Base-by-base conservation (phyloP, 768 basidiomycete genomes). In the Sarcodon aspratus region DNA sequence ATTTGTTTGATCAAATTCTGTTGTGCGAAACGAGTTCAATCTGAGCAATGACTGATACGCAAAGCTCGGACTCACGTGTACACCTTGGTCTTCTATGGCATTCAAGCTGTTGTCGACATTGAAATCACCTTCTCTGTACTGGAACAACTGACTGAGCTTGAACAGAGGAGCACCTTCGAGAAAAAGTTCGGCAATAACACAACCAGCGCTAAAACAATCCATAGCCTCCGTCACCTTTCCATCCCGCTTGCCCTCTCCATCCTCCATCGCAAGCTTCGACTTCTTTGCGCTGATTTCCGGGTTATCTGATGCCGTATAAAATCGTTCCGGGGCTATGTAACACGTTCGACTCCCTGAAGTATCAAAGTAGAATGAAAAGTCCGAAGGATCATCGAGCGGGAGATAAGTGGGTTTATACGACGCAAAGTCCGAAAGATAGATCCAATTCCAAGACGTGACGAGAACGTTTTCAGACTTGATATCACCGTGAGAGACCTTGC, bases 321-420 rank as follows among this genome's bases (percentile, higher is more conserved):
- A 99, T 9, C 96, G 73, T 57, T 99, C 96, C 0, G 96, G 96
- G 0, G 96, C 96, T 50, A 99, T 71, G 59, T 98, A 98, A 63
- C 96, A 99, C 1, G 90, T 94, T 9, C 95, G 76, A 7, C 92
- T 74, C 1, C 91, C 90, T 10, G 90, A 92, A 4, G 91, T 92
- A 65, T 99, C 96, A 64, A 94, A 98, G 73, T 83, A 99, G 71
- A 93, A 96, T 4, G 93, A 94, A 64, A 97, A 99, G 66, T 95
- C 93, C 7, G 94, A 81, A 3, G 96, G 96, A 61, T 98, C 94
- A 59, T 99, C 92, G 40, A 97, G 75, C 0, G 96, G 96, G 9
- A 99, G 78, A 63, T 81, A 89, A 2, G 92, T 94, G 0, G 94
- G 96, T 62, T 99, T 99, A 76, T 89, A 94, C 6, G 79, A 68